Base-by-base conservation (phyloP, 169 alveolate genomes). In the Plasmodium ovale region DNA sequence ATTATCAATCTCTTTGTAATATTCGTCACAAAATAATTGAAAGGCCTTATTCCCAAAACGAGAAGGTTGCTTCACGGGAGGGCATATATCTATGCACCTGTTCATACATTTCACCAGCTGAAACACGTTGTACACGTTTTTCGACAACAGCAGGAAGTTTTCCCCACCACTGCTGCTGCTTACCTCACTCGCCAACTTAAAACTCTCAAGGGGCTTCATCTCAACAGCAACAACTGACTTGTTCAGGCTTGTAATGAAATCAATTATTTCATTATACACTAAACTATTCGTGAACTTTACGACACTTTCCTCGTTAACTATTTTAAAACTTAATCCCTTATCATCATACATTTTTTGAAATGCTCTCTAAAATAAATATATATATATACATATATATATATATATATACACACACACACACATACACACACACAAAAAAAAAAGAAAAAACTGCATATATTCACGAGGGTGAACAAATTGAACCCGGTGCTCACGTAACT, bases 1-100 rank as follows among this genome's bases (percentile, higher is more conserved):
- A 5, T 74, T 54, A 9, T 74, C 88, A 60, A 74, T 14, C 51
- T 74, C 88, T 59, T 74, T 74, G 35, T 74, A 74, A 44, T 74
- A 74, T 51, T 60, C 88, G 27, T 74, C 88, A 44, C 95, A 87
- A 95, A 97, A 97, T 54, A 92, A 72, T 92, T 95, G 96, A 85
- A 95, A 97, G 1, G 98, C 97, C 87, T 95, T 96, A 70, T 97
- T 96, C 5, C 99, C 99, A 92, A 95, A 97, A 62, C 99, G 94
- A 96, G 95, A 94, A 25, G 97, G 97, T 59, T 95, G 95, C 35
- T 95, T 87, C 16, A 95, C 85, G 9, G 97, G 97, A 27, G 98
- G 99, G 31, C 93, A 89, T 59, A 94, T 93, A 59, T 88, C 93
- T 23, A 97, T 72, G 2, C 67, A 74, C 16, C 27, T 39, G 47